A percentile compares a stretch with the other conserved stretches of the same genome.
phyloP scores from a whole-genome alignment of 2,329 filamentous ascomycete species.

The Xylogone sp. region DNA sequence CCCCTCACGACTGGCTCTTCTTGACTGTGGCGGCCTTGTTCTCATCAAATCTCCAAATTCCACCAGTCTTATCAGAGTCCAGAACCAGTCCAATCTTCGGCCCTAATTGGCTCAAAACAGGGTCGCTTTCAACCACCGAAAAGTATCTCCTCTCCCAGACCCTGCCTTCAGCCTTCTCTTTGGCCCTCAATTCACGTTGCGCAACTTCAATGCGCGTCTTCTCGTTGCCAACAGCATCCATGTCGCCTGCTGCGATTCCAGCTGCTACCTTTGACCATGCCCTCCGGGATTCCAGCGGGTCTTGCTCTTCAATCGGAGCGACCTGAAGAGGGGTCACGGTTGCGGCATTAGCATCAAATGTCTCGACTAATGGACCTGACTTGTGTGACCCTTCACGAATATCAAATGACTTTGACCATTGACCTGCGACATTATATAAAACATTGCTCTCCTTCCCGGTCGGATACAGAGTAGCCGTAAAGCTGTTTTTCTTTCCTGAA shows the following conservation, averaged over 20 bases:
- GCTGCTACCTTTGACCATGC: conserved; percentile 85
- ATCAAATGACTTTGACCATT: conserved; percentile 83
- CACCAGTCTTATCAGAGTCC: conserved; percentile 62
- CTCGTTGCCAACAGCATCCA: conserved; percentile 73
- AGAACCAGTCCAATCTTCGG: conserved; percentile 33
- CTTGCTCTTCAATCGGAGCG: conserved; percentile 71
- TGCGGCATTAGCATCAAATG: conserved; percentile 55
- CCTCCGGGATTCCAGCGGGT: conserved; percentile 80
- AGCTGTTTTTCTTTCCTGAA: conserved; percentile 91
- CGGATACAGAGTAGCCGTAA: conserved; percentile 70
- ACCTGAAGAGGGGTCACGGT: conserved; percentile 66
- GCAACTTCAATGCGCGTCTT: conserved; percentile 89
- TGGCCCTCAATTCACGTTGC: conserved; percentile 72
- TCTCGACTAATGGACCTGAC: conserved; percentile 50
- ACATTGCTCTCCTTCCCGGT: conserved; percentile 69
- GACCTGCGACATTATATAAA: conserved; percentile 78
- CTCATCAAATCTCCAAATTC: conserved; percentile 66
- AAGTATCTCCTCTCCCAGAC: conserved; percentile 88
- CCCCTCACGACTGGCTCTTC: no score
- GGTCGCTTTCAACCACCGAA: conserved; percentile 45
- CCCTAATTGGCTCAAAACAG: conserved; percentile 37
- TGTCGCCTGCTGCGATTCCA: conserved; percentile 76
- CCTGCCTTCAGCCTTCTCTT: conserved; percentile 70
- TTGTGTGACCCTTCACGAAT: conserved; percentile 65
- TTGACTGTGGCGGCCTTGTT: conserved; percentile 19